These are phyloP conservation scores for Chaetomiaceae sp. DNA, from an alignment of 2,329 filamentous ascomycete genomes.

Conservation along the genomic window DNA sequence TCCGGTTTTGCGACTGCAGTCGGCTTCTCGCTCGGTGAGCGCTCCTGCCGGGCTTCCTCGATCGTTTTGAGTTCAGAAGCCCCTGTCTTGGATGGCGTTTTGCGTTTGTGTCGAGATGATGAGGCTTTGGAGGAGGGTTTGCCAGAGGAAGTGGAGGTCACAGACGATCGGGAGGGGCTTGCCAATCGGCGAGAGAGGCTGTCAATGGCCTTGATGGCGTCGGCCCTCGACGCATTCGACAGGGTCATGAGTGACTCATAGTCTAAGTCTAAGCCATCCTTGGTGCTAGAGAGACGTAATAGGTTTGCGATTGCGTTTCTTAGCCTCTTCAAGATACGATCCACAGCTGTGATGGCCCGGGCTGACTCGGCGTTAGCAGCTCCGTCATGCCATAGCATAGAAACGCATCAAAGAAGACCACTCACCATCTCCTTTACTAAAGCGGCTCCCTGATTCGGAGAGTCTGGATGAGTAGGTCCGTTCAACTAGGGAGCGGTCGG, in stretches of 20 bases:
- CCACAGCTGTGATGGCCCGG: conserved; percentile 37
- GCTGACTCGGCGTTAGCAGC: conserved; percentile 29
- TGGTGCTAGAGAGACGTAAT: conserved; percentile 34
- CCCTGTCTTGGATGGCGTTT: neutral
- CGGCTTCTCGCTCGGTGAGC: conserved; percentile 4
- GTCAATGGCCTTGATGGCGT: conserved; percentile 47
- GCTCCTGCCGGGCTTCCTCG: neutral
- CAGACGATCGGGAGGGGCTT: conserved; percentile 25
- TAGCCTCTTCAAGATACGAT: conserved; percentile 41
- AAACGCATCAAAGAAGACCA: neutral
- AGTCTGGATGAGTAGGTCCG: conserved; percentile 41
- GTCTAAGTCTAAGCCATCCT: conserved; percentile 36
- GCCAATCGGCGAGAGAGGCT: conserved; percentile 38
- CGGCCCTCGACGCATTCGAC: conserved; percentile 44
- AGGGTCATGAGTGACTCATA: conserved; percentile 45
- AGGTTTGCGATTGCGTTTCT: conserved; percentile 40
- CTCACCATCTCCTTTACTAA: conserved; percentile 48
- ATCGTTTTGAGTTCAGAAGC: neutral
- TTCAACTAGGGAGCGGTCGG: conserved; percentile 39
- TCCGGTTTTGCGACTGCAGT: neutral
- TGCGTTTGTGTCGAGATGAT: conserved; percentile 10
- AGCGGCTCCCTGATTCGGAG: conserved; percentile 37
- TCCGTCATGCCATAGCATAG: neutral
- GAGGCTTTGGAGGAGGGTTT: conserved; percentile 13
- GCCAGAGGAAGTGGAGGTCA: conserved; percentile 16